phyloP scores from a whole-genome alignment of 1,284 basidiomycete species.

The Cronartium ribicola region DNA sequence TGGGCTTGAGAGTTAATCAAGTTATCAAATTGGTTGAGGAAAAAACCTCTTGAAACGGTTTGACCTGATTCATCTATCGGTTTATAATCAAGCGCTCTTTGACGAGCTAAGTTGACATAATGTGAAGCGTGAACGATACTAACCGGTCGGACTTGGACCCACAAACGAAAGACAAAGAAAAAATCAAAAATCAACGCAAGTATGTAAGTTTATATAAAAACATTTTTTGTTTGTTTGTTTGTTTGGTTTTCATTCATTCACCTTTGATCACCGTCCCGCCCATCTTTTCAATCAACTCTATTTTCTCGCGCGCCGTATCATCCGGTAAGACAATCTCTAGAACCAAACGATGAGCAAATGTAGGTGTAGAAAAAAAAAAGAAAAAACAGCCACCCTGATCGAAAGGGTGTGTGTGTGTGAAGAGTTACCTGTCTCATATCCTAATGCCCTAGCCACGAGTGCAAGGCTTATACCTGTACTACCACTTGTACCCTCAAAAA shows the following conservation, averaged over 20 bases:
- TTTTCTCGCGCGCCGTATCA: conserved; percentile 77
- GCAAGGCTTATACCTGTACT: conserved; percentile 96
- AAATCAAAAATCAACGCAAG: conserved; percentile 51
- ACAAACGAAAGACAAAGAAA: background rate
- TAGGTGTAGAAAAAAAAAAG: background rate
- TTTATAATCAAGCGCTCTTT: conserved; percentile 7
- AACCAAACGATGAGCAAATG: conserved; percentile 71
- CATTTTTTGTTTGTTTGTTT: background rate
- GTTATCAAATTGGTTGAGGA: conserved; percentile 78
- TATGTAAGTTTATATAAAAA: background rate
- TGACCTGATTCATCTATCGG: background rate
- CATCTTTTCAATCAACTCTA: conserved; percentile 72
- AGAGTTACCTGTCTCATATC: conserved; percentile 55
- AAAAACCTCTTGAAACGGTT: background rate
- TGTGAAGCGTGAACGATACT: conserved; percentile 21
- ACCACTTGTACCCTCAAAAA: conserved; percentile 96
- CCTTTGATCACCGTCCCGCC: conserved; percentile 77
- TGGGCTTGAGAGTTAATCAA: conserved; percentile 28
- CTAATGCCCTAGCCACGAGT: conserved; percentile 77
- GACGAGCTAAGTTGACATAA: conserved; percentile 27
- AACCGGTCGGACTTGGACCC: conserved; percentile 8
- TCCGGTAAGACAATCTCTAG: conserved; percentile 68
- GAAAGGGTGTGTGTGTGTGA: conserved; percentile 57
- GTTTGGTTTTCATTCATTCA: conserved; percentile 48
- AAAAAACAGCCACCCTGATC: background rate